Percentiles rank a stretch among this genome's conserved stretches.
Conservation (phyloP, 1,139 yeast species). For the Blastobotrys indianensis region DNA sequence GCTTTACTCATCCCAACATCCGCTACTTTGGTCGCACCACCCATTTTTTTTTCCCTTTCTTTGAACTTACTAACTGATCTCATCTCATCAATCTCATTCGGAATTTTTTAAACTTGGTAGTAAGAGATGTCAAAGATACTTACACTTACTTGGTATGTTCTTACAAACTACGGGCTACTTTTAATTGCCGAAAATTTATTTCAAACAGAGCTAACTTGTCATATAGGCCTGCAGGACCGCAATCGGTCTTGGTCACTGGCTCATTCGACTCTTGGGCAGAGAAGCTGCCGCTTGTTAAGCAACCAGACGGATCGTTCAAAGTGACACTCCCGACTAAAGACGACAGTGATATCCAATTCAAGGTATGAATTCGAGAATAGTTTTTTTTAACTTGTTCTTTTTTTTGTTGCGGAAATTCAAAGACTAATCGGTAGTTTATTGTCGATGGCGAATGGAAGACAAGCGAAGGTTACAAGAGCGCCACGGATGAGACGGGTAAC, state of each 20-base stretch:
- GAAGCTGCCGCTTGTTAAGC: conserved; percentile 52
- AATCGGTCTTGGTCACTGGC: conserved; percentile 67
- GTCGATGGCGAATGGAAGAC: conserved; percentile 70
- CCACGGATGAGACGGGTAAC: conserved; percentile 49
- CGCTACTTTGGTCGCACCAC: not conserved
- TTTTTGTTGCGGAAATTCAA: not conserved
- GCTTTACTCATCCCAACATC: not conserved
- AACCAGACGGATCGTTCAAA: conserved; percentile 54
- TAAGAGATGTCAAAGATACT: not conserved
- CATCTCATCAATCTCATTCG: not conserved
- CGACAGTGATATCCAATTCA: conserved; percentile 13
- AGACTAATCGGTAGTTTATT: conserved; percentile 42
- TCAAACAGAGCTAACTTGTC: too few relatives aligned
- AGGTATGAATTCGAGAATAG: conserved; percentile 6
- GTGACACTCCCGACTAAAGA: conserved; percentile 48
- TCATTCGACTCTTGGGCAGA: conserved; percentile 72
- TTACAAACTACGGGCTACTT: too few relatives aligned
- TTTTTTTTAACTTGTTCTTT: not conserved
- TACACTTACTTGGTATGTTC: conserved; percentile 13
- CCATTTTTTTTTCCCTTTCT: not conserved
- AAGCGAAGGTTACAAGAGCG: conserved; percentile 41
- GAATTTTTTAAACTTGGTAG: too few relatives aligned
- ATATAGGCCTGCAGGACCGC: conserved; percentile 68
- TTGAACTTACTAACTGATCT: not conserved
- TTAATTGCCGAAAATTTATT: too few relatives aligned